Percentiles rank a stretch among this genome's conserved stretches.
Conservation (phyloP, 148 eudicot genomes). For the Cornus florida region DNA sequence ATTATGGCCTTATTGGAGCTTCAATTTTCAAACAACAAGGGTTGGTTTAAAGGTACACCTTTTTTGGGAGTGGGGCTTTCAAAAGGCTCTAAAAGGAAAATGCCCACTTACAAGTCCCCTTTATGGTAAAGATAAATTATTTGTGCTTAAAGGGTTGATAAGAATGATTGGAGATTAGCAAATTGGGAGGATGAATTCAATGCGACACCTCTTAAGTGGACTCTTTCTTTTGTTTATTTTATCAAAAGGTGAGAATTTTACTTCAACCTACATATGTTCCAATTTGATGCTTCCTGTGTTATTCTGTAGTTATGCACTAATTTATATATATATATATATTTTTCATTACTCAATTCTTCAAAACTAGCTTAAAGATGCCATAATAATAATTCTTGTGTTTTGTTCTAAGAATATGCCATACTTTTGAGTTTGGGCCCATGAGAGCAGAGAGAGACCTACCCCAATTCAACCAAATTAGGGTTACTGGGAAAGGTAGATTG, state of each 20-base stretch:
- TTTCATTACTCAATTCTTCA: neutral
- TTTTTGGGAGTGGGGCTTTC: constrained; percentile 38
- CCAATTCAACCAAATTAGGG: no score
- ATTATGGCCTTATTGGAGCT: no score
- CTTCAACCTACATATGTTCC: neutral
- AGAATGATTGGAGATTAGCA: constrained; percentile 21
- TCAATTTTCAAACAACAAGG: no score
- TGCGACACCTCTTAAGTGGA: constrained; percentile 39
- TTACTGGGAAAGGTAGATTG: no score
- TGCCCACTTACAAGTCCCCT: constrained; percentile 44
- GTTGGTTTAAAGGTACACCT: constrained; percentile 10
- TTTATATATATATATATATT: neutral
- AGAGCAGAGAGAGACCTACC: no score
- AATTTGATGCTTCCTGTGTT: neutral
- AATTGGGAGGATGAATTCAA: constrained; percentile 38
- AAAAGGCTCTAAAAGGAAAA: constrained; percentile 32
- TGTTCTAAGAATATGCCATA: neutral
- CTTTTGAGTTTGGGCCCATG: no score
- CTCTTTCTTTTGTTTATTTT: constrained; percentile 35
- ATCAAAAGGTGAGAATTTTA: constrained; percentile 37
- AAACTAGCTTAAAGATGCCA: neutral
- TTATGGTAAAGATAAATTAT: neutral
- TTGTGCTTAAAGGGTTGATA: neutral
- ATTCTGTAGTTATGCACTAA: neutral
- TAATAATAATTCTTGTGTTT: neutral